phyloP scores from a whole-genome alignment of 1,139 yeast genomes.

The Debaryomyces sp. region DNA sequence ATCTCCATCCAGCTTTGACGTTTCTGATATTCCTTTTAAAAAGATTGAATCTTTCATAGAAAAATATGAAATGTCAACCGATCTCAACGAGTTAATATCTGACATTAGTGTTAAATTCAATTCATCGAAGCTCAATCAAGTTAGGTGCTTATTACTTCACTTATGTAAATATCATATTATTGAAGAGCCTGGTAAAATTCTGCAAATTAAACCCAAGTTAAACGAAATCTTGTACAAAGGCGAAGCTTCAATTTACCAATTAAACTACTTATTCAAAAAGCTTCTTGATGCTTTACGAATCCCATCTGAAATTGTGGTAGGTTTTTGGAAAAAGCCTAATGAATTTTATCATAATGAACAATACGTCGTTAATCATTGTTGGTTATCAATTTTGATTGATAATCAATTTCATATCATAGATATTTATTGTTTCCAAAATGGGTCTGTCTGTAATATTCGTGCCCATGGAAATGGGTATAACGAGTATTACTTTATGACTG shows the following conservation, averaged over 20 bases:
- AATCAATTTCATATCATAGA: slow-evolving; percentile 83
- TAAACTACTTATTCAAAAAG: slow-evolving; percentile 74
- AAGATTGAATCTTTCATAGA: slow-evolving; percentile 39
- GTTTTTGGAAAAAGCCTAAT: slow-evolving; percentile 81
- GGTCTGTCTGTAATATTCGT: slow-evolving; percentile 39
- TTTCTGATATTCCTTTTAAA: slow-evolving; percentile 18
- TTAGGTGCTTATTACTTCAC: slow-evolving; percentile 44
- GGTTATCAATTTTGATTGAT: slow-evolving; percentile 80
- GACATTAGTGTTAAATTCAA: slow-evolving; percentile 47
- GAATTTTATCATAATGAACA: slow-evolving; percentile 54
- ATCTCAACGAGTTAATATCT: slow-evolving; percentile 48
- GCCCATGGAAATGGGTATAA: slow-evolving; percentile 27
- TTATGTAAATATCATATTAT: slow-evolving; percentile 42
- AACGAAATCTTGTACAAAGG: slow-evolving; percentile 39
- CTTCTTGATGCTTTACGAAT: slow-evolving; percentile 73
- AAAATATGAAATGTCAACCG: slow-evolving; percentile 31
- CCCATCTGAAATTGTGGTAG: slow-evolving; percentile 75
- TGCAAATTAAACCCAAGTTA: slow-evolving; percentile 45
- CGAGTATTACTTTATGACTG: slow-evolving; percentile 74
- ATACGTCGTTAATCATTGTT: slow-evolving; percentile 76
- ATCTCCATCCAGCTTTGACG: slow-evolving; percentile 20
- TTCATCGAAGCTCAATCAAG: slow-evolving; percentile 35
- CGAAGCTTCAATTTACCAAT: slow-evolving; percentile 64
- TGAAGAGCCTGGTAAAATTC: slow-evolving; percentile 41
- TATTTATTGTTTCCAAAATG: slow-evolving; percentile 38